Evolutionary conservation across 2,329 filamentous ascomycete genomes (phyloP).

Genomic region (Neonectria faginata): DNA sequence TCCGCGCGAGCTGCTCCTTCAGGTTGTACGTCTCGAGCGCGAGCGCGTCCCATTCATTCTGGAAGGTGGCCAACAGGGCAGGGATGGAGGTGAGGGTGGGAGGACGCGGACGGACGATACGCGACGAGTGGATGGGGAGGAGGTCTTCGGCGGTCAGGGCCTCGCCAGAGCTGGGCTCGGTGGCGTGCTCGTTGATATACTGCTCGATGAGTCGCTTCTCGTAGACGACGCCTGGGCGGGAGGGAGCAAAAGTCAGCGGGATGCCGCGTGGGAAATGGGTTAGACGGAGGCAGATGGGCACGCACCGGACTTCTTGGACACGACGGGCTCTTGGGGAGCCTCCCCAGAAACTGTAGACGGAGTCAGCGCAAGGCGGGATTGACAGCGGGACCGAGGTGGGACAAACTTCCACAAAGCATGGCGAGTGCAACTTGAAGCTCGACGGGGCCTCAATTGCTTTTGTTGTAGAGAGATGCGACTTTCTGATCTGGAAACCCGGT

Average conservation of each 20-base stretch:
- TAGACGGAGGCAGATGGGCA: slow-evolving; percentile 34
- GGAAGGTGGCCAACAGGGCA: slow-evolving; percentile 91
- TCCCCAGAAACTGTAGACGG: slow-evolving; percentile 85
- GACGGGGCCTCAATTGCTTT: slow-evolving; percentile 47
- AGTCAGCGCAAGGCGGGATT: slow-evolving; percentile 31
- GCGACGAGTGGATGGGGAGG: slow-evolving; percentile 84
- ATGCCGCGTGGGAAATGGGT: neutral
- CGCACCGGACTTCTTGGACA: slow-evolving; percentile 92
- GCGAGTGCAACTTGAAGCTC: slow-evolving; percentile 47
- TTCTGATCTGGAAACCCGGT: slow-evolving; percentile 39
- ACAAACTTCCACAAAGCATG: slow-evolving; percentile 64
- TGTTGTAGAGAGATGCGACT: slow-evolving; percentile 41
- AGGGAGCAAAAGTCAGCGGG: slow-evolving; percentile 29
- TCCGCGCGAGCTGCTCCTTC: slow-evolving; percentile 88
- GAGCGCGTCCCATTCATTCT: slow-evolving; percentile 97
- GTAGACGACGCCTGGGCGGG: slow-evolving; percentile 79
- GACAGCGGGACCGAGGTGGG: neutral
- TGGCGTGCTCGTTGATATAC: slow-evolving; percentile 92
- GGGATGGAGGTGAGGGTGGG: slow-evolving; percentile 97
- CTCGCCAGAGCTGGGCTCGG: slow-evolving; percentile 90
- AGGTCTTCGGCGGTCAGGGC: slow-evolving; percentile 87
- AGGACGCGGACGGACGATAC: slow-evolving; percentile 87
- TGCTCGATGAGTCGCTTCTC: slow-evolving; percentile 96
- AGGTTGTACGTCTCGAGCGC: slow-evolving; percentile 92
- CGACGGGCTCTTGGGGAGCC: slow-evolving; percentile 92